Evolutionary conservation across 2,329 filamentous ascomycete genomes (phyloP).

Genomic region (Beauveria bassiana): DNA sequence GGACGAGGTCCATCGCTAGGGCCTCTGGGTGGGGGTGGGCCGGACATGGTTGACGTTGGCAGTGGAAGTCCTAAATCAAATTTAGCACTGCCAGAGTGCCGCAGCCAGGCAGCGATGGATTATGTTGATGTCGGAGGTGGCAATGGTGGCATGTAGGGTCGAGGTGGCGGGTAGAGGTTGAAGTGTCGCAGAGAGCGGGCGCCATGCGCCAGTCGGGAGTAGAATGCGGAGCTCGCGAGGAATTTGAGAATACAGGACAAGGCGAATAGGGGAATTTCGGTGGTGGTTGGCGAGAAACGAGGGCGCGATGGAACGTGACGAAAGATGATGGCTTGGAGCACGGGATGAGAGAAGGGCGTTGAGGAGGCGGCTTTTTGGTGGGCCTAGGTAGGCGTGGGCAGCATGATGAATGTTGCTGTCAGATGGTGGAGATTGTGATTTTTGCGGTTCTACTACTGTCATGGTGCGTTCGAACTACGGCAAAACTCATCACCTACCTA

Average conservation of each 20-base stretch:
- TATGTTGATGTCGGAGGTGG: slow-evolving; percentile 1
- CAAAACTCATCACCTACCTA: too few relatives aligned
- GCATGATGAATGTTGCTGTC: too few relatives aligned
- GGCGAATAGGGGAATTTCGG: not conserved
- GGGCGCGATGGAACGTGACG: slow-evolving; percentile 2
- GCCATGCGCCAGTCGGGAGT: slow-evolving; percentile 5
- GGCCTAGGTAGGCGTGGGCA: not conserved
- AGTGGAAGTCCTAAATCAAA: not conserved
- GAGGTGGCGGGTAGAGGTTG: not conserved
- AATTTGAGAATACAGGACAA: not conserved
- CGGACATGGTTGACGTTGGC: slow-evolving; percentile 1
- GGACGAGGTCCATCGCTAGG: slow-evolving; percentile 37
- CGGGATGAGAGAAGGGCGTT: slow-evolving; percentile 2
- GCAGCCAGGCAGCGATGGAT: slow-evolving; percentile 3
- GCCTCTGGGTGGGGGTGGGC: slow-evolving; percentile 36
- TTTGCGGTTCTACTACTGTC: too few relatives aligned
- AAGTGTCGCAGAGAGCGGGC: not conserved
- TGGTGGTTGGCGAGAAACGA: not conserved
- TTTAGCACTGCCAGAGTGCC: not conserved
- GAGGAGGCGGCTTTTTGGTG: slow-evolving; percentile 6
- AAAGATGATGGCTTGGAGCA: not conserved
- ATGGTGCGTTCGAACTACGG: too few relatives aligned
- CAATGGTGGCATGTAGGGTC: slow-evolving; percentile 6
- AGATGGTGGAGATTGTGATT: too few relatives aligned
- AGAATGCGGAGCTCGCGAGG: not conserved